A percentile compares a stretch with the other conserved stretches of the same genome.
phyloP scores from a whole-genome alignment of 2,329 filamentous ascomycete species.

The Shiraia sp. region DNA sequence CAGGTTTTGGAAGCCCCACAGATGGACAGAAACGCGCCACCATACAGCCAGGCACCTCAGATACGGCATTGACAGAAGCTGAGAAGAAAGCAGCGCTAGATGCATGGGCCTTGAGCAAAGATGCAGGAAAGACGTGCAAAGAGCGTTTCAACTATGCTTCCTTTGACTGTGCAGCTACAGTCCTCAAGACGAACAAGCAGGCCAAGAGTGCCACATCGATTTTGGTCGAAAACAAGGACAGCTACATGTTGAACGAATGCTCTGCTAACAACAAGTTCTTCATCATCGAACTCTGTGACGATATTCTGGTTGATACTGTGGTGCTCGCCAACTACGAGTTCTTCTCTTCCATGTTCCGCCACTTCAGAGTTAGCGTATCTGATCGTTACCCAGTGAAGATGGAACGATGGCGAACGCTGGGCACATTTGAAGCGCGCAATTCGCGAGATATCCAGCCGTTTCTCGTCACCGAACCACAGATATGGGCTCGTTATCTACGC shows the following conservation, averaged over 20 bases:
- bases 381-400: conserved; percentile 91
- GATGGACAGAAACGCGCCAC: conserved; percentile 22
- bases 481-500: conserved; percentile 91
- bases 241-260: conserved; percentile 96
- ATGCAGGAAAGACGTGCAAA: conserved; percentile 96
- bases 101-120: conserved; percentile 68
- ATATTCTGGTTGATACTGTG: conserved; percentile 85
- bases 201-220: conserved; percentile 88
- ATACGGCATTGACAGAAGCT: conserved; percentile 15
- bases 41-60: conserved; percentile 19
- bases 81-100: conserved; percentile 37
- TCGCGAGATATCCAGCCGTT: conserved; percentile 94
- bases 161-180: conserved; percentile 92
- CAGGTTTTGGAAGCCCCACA: conserved; percentile 58
- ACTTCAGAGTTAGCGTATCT: conserved; percentile 88
- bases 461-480: conserved; percentile 88
- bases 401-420: conserved; percentile 89
- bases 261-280: conserved; percentile 86
- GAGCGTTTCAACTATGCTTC: conserved; percentile 97
- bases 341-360: conserved; percentile 94
- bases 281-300: conserved; percentile 89
- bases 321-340: conserved; percentile 99
- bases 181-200: conserved; percentile 85
- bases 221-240: conserved; percentile 95
- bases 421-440: conserved; percentile 88